Conservation (phyloP, 2,329 filamentous ascomycete species). For the Trichocomaceae sp. region DNA sequence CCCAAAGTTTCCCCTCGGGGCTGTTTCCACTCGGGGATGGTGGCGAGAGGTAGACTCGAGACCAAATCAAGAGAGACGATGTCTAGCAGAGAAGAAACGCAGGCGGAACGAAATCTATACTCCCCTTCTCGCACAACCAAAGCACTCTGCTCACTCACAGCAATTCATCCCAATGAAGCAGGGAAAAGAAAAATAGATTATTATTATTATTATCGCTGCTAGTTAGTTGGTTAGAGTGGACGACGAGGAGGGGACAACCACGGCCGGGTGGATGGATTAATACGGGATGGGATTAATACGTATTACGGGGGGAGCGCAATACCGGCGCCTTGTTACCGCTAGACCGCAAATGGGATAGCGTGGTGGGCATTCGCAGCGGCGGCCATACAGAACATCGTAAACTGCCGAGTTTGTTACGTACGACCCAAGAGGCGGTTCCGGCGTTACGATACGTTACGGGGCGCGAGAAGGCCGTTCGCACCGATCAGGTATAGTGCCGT, state of each 20-base stretch:
- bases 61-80: neutral
- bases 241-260: slow-evolving; percentile 6
- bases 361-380: neutral
- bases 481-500: neutral
- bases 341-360: neutral
- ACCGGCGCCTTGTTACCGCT: neutral
- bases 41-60: slow-evolving; percentile 1
- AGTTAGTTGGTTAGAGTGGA: neutral
- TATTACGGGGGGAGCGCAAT: no score
- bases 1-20: neutral
- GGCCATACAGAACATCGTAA: neutral
- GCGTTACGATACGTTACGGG: neutral
- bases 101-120: neutral
- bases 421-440: no score
- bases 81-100: neutral
- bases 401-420: neutral
- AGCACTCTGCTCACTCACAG: neutral
- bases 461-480: neutral
- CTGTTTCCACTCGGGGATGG: slow-evolving; percentile 3
- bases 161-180: neutral
- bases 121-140: neutral
- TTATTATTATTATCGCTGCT: neutral
- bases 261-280: slow-evolving; percentile 9
- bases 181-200: slow-evolving; percentile 7
- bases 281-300: slow-evolving; percentile 12